Evolutionary conservation across 176 grass and related monocot genomes (phyloP).

Genomic region (Avena sativa): DNA sequence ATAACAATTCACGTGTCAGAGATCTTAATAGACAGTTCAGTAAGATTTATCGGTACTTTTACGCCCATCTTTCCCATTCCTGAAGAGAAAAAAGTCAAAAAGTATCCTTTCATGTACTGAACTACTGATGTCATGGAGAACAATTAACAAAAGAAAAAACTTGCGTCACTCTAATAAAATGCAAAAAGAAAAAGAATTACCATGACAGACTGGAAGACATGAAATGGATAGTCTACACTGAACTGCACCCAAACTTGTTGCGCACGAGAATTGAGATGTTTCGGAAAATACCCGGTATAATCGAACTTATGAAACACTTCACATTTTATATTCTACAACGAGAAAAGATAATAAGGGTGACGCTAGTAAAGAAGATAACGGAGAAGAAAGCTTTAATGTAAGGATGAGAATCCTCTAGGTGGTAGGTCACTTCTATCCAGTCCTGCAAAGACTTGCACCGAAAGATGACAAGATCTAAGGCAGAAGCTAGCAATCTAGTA

Average conservation of each 20-base stretch:
- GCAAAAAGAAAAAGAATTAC: background rate
- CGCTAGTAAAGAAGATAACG: background rate
- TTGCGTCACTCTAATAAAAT: background rate
- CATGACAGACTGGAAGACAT: background rate
- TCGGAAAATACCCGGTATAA: background rate
- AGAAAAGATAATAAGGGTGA: background rate
- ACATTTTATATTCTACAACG: background rate
- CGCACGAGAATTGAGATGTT: background rate
- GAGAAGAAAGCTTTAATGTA: conserved; percentile 1
- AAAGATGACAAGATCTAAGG: conserved; percentile 48
- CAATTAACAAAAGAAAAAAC: background rate
- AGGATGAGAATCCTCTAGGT: conserved; percentile 44
- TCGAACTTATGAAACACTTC: too few species aligned
- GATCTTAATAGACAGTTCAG: background rate
- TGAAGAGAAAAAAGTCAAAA: background rate
- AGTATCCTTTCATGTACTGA: background rate
- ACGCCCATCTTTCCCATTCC: background rate
- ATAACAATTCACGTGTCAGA: background rate
- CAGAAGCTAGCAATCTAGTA: conserved; percentile 30
- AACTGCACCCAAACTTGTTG: background rate
- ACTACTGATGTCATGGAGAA: background rate
- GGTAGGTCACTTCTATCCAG: conserved; percentile 48
- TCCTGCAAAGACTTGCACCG: conserved; percentile 34
- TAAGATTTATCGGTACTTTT: background rate
- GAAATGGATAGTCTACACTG: background rate